phyloP scores from a whole-genome alignment of 352 stramenopile species.

The Phytophthora hibernalis region DNA sequence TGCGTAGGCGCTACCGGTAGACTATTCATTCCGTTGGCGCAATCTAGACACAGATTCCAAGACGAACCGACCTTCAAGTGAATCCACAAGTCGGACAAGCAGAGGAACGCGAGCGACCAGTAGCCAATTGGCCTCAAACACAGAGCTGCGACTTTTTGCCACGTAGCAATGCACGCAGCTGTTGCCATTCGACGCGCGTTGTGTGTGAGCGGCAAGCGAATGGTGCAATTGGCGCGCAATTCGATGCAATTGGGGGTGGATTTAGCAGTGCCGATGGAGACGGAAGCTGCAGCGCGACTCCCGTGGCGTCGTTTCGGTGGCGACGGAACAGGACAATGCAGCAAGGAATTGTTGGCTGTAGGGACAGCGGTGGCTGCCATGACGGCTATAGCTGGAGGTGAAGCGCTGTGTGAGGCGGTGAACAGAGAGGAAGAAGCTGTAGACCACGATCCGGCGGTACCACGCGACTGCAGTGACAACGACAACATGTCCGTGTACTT shows the following conservation, averaged over 20 bases:
- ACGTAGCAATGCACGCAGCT: conserved; percentile 7
- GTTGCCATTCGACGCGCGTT: conserved; percentile 13
- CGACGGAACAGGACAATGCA: background rate
- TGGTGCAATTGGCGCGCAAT: conserved; percentile 12
- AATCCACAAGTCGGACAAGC: background rate
- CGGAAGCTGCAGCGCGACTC: background rate
- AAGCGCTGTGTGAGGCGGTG: conserved; percentile 26
- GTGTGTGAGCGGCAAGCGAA: conserved; percentile 11
- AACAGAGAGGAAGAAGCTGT: conserved; percentile 7
- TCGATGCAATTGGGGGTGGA: conserved; percentile 9
- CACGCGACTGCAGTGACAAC: conserved; percentile 11
- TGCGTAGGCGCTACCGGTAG: conserved; percentile 3
- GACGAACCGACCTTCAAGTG: conserved; percentile 6
- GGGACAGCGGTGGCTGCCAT: conserved; percentile 4
- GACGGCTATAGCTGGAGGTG: background rate
- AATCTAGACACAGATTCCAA: conserved; percentile 7
- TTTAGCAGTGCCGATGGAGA: background rate
- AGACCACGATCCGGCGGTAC: conserved; percentile 2
- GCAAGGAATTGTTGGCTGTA: conserved; percentile 1
- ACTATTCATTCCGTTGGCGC: too few species aligned
- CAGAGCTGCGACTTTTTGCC: conserved; percentile 2
- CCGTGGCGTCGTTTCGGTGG: conserved; percentile 10
- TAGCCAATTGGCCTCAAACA: background rate
- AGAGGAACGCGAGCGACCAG: conserved; percentile 5
- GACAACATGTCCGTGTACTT: conserved; percentile 51